Percentiles rank a stretch among this genome's conserved stretches.
Evolutionary conservation across 108 stramenopile species (phyloP).

Genomic region (Fistulifera solaris): DNA sequence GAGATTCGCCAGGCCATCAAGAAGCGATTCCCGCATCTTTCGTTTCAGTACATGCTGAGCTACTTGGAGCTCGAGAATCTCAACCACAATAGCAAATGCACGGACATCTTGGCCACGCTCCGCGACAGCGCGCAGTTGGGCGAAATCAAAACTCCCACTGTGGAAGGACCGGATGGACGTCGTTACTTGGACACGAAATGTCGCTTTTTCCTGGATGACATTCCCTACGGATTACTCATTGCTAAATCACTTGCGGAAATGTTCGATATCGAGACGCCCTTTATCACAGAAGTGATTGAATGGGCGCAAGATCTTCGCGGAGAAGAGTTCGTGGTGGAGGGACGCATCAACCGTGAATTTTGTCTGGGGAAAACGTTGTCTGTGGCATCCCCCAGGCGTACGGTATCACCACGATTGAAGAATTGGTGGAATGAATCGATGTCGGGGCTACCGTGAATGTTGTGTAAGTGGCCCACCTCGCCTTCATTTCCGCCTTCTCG

Average conservation of each 20-base stretch:
- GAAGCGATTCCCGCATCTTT: conserved; percentile 22
- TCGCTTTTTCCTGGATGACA: conserved; percentile 44
- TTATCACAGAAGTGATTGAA: conserved; percentile 37
- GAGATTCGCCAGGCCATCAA: conserved; percentile 27
- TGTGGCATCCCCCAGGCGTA: conserved; percentile 34
- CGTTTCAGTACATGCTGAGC: conserved; percentile 41
- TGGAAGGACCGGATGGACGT: conserved; percentile 22
- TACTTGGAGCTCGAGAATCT: conserved; percentile 35
- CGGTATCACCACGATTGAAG: conserved; percentile 21
- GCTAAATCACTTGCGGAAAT: conserved; percentile 32
- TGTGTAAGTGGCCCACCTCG: too few relatives aligned
- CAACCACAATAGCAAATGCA: conserved; percentile 21
- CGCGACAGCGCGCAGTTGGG: conserved; percentile 30
- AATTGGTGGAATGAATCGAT: too few relatives aligned
- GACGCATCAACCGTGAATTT: conserved; percentile 23
- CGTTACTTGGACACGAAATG: conserved; percentile 19
- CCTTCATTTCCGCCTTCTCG: too few relatives aligned
- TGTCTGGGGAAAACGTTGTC: conserved; percentile 8
- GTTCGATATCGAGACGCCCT: conserved; percentile 29
- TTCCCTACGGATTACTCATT: conserved; percentile 38
- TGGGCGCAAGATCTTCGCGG: conserved; percentile 31
- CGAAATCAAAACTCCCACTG: conserved; percentile 33
- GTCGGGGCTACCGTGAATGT: too few relatives aligned
- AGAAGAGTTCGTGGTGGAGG: conserved; percentile 27
- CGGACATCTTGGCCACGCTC: conserved; percentile 30